A percentile compares a stretch with the other conserved stretches of the same genome.
These are phyloP conservation scores for Neurospora africana DNA, from an alignment of 495 filamentous ascomycete genomes.

Conservation along the genomic window DNA sequence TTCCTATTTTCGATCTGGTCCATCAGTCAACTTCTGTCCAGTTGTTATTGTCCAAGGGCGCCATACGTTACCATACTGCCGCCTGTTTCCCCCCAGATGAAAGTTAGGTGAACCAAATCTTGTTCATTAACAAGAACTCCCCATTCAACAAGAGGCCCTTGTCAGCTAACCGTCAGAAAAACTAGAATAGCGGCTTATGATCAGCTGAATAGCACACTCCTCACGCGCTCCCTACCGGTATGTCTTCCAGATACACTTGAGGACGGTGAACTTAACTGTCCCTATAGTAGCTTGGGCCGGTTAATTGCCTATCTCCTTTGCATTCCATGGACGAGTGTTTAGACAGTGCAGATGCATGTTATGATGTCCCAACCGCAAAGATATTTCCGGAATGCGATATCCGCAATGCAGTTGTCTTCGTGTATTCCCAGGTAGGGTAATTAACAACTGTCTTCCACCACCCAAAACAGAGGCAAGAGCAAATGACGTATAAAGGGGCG, in stretches of 20 bases:
- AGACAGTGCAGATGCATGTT: not conserved
- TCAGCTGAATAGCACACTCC: not conserved
- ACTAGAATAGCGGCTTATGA: not conserved
- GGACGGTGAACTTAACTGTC: not conserved
- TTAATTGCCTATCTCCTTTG: not conserved
- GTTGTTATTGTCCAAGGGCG: not conserved
- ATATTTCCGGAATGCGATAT: not conserved
- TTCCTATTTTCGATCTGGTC: not conserved
- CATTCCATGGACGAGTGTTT: not conserved
- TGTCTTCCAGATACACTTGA: not conserved
- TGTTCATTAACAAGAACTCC: not conserved
- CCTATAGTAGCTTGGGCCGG: not conserved
- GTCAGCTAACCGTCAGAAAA: not conserved
- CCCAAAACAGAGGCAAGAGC: not conserved
- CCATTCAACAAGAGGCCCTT: not conserved
- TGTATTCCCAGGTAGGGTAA: not conserved
- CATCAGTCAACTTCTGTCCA: not conserved
- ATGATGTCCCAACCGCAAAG: not conserved
- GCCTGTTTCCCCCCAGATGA: not conserved
- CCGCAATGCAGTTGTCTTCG: not conserved
- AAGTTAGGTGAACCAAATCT: not conserved
- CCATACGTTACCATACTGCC: not conserved
- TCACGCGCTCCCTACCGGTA: not conserved
- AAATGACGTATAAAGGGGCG: not conserved
- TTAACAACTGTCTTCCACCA: not conserved